Evolutionary conservation across 2,329 filamentous ascomycete species (phyloP).

Genomic region (Fusarium scirpi): DNA sequence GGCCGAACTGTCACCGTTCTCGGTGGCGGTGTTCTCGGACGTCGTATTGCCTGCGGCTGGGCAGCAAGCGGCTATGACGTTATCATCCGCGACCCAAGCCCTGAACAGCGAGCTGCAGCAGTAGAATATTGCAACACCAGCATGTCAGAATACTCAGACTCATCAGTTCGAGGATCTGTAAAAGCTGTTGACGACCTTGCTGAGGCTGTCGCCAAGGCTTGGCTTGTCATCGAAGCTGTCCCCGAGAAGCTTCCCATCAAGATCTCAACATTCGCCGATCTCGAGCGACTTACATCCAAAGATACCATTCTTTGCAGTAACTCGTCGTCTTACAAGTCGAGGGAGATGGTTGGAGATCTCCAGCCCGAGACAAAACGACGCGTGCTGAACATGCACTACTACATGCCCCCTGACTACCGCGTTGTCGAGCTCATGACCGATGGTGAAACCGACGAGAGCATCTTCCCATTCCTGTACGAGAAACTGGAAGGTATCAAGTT

Average conservation of each 20-base stretch:
- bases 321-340: slow-evolving; percentile 15
- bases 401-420: slow-evolving; percentile 4
- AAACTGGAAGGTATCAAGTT: slow-evolving; percentile 5
- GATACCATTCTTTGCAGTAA: slow-evolving; percentile 11
- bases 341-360: not conserved
- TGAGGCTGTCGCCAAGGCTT: not conserved
- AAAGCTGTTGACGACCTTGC: not conserved
- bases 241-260: slow-evolving; percentile 12
- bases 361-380: not conserved
- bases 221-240: slow-evolving; percentile 21
- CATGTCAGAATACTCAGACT: slow-evolving; percentile 8
- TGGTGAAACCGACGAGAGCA: not conserved
- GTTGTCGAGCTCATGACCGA: slow-evolving; percentile 22
- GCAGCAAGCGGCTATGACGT: slow-evolving; percentile 20
- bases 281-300: not conserved
- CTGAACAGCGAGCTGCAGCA: slow-evolving; percentile 5
- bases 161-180: not conserved
- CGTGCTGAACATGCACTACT: slow-evolving; percentile 21
- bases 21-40: slow-evolving; percentile 8
- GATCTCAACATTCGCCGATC: slow-evolving; percentile 17
- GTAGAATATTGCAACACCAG: slow-evolving; percentile 9
- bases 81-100: slow-evolving; percentile 10
- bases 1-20: not conserved
- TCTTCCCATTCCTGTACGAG: slow-evolving; percentile 1
- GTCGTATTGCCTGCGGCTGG: slow-evolving; percentile 17